These are phyloP conservation scores for Penicillium ucsense DNA, from an alignment of 495 filamentous ascomycete genomes.

Conservation along the genomic window DNA sequence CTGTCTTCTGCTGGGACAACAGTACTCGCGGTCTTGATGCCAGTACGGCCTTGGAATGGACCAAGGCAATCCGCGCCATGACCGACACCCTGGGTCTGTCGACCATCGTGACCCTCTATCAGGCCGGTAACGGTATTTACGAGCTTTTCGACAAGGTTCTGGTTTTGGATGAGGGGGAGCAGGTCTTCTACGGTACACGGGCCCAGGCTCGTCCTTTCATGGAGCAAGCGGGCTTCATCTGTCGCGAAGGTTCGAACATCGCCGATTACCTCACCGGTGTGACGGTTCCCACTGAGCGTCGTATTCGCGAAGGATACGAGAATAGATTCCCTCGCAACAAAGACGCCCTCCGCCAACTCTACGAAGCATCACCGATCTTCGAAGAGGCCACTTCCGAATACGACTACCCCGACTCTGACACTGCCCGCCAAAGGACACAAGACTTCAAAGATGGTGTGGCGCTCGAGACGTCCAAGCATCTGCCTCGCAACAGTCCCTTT, in stretches of 20 bases:
- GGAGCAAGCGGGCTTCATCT: slow-evolving; percentile 55
- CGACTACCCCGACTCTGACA: slow-evolving; percentile 35
- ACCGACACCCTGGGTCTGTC: slow-evolving; percentile 38
- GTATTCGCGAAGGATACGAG: slow-evolving; percentile 44
- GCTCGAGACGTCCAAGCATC: slow-evolving; percentile 29
- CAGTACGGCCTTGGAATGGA: slow-evolving; percentile 48
- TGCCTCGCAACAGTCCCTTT: slow-evolving; percentile 38
- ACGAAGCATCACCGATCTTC: slow-evolving; percentile 30
- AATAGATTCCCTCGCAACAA: slow-evolving; percentile 38
- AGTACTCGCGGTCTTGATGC: slow-evolving; percentile 52
- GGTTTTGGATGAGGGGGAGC: slow-evolving; percentile 53
- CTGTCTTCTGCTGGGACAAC: slow-evolving; percentile 56
- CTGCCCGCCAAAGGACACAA: slow-evolving; percentile 33
- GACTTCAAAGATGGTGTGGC: slow-evolving; percentile 40
- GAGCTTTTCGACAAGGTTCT: slow-evolving; percentile 59
- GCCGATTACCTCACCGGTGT: slow-evolving; percentile 63
- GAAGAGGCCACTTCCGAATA: slow-evolving; percentile 35
- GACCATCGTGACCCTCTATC: slow-evolving; percentile 46
- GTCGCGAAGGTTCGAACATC: slow-evolving; percentile 56
- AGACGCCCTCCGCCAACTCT: slow-evolving; percentile 26
- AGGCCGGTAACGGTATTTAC: slow-evolving; percentile 56
- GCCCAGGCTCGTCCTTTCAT: slow-evolving; percentile 56
- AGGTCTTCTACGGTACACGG: slow-evolving; percentile 51
- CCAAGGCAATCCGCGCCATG: slow-evolving; percentile 37
- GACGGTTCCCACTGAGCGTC: slow-evolving; percentile 58